Conservation (phyloP, 129 eudicot species). For the Lactuca saligna region DNA sequence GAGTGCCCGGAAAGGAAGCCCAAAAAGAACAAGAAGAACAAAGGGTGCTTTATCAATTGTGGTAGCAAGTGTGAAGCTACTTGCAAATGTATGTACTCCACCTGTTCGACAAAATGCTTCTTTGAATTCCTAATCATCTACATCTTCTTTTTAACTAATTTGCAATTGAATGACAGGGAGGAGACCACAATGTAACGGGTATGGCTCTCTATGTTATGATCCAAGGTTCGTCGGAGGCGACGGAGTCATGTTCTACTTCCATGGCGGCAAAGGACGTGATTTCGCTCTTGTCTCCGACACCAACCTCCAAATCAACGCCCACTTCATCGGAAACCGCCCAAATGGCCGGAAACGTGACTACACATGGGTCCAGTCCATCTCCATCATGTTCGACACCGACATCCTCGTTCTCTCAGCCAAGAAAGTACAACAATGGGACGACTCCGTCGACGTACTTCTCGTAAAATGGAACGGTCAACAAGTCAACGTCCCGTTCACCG, state of each 20-base stretch:
- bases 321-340: conserved; percentile 60
- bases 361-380: conserved; percentile 72
- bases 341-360: conserved; percentile 56
- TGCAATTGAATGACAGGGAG: conserved; percentile 43
- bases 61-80: conserved; percentile 68
- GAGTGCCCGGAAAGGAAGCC: conserved; percentile 76
- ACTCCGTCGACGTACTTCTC: conserved; percentile 43
- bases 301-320: conserved; percentile 68
- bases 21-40: conserved; percentile 55
- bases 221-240: conserved; percentile 77
- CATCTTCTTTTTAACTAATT: background rate
- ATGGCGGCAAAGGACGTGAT: conserved; percentile 52
- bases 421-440: conserved; percentile 45
- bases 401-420: conserved; percentile 47
- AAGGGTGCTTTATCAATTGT: conserved; percentile 60
- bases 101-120: background rate
- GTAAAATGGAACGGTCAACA: conserved; percentile 43
- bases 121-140: background rate
- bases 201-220: conserved; percentile 59
- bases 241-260: conserved; percentile 74
- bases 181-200: conserved; percentile 44
- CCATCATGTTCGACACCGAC: conserved; percentile 52
- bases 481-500: conserved; percentile 39
- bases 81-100: conserved; percentile 66
- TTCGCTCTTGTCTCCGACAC: conserved; percentile 55